These are phyloP conservation scores for Vigna angularis DNA, from an alignment of 306 rosid genomes.

Conservation along the genomic window DNA sequence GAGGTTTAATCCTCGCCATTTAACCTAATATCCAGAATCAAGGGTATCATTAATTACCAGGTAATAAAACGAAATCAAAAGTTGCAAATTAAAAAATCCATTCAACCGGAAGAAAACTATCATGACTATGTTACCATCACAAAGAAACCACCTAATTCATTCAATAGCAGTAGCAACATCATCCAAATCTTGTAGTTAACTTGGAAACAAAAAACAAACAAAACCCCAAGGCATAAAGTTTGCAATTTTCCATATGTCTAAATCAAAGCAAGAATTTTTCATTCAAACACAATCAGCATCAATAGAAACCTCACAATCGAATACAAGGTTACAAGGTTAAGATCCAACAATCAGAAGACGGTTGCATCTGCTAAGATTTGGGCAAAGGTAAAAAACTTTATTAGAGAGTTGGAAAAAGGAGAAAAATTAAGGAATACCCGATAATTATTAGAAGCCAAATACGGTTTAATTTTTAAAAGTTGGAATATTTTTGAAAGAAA, in stretches of 20 bases:
- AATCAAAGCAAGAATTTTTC: not conserved
- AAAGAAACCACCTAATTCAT: slow-evolving; percentile 18
- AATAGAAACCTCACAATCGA: slow-evolving; percentile 23
- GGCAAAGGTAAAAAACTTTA: not conserved
- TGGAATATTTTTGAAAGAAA: not conserved
- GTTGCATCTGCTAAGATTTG: slow-evolving; percentile 40
- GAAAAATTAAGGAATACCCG: slow-evolving; percentile 15
- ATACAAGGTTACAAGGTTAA: slow-evolving; percentile 29
- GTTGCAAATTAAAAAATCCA: not conserved
- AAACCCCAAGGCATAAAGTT: slow-evolving; percentile 28
- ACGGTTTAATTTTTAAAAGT: slow-evolving; percentile 6
- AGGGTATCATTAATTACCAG: slow-evolving; percentile 24
- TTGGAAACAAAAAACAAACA: slow-evolving; percentile 20
- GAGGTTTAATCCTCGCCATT: slow-evolving; percentile 82
- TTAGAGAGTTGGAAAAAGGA: not conserved
- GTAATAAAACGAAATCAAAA: slow-evolving; percentile 31
- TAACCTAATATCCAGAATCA: slow-evolving; percentile 44
- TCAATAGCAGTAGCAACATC: slow-evolving; percentile 26
- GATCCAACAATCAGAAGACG: slow-evolving; percentile 44
- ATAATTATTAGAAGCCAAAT: slow-evolving; percentile 24
- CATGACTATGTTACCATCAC: slow-evolving; percentile 26
- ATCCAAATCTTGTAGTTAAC: slow-evolving; percentile 14
- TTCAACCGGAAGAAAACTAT: slow-evolving; percentile 15
- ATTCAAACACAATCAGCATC: slow-evolving; percentile 18
- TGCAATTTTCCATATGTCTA: slow-evolving; percentile 24